Conservation (phyloP, 176 grass and related monocot genomes). For the Oryza punctata region DNA sequence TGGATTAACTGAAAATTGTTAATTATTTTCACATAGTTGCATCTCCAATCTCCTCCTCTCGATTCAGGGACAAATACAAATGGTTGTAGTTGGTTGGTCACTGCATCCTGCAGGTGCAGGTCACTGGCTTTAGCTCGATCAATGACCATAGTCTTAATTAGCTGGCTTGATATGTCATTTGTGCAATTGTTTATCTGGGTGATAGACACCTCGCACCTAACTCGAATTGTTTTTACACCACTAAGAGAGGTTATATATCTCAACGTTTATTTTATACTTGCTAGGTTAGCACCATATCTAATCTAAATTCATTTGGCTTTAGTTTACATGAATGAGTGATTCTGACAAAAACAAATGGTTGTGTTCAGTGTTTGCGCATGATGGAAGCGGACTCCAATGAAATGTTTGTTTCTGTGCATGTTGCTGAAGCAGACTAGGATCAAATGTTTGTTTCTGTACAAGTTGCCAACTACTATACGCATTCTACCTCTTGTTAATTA, state of each 20-base stretch:
- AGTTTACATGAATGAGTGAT: background rate
- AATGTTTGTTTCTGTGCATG: constrained; percentile 4
- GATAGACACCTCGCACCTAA: constrained; percentile 23
- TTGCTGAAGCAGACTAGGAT: constrained; percentile 25
- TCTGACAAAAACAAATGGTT: background rate
- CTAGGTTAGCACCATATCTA: background rate
- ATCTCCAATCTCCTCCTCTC: background rate
- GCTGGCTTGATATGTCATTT: background rate
- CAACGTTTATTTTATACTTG: background rate
- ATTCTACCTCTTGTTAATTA: background rate
- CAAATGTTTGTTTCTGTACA: background rate
- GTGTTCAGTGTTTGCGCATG: background rate
- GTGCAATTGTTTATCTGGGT: background rate
- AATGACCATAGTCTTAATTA: background rate
- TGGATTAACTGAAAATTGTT: background rate
- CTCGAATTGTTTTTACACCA: background rate
- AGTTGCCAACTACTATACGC: background rate
- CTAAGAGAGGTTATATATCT: background rate
- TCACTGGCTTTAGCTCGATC: background rate
- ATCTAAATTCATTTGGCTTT: background rate
- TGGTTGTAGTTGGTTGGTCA: constrained; percentile 8
- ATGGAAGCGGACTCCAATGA: constrained; percentile 33
- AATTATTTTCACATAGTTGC: background rate
- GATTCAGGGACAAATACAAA: background rate
- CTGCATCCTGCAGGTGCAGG: background rate